phyloP scores from a whole-genome alignment of 768 basidiomycete species.

The Xerocomellus amylosporus region DNA sequence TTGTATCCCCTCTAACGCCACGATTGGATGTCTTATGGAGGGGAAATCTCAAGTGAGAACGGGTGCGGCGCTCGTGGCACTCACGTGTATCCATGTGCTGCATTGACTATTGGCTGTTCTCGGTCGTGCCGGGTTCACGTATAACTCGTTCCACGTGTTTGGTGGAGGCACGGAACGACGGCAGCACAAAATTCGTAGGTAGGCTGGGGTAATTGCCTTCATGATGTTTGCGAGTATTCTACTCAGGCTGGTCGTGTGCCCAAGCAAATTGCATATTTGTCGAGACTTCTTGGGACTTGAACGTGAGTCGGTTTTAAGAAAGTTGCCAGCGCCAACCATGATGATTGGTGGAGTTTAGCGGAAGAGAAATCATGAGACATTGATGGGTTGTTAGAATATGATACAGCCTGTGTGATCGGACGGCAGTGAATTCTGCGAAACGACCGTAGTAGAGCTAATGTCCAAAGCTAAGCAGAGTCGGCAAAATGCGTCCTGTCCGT shows the following conservation, averaged over 20 bases:
- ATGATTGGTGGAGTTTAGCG: background rate
- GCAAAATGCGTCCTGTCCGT: background rate
- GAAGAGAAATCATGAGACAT: background rate
- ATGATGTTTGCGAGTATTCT: background rate
- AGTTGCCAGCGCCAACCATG: background rate
- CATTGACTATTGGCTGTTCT: background rate
- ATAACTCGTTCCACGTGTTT: background rate
- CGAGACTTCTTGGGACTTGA: no score
- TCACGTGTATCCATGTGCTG: background rate
- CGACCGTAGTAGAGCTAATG: no score
- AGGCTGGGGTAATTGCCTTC: background rate
- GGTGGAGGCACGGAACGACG: background rate
- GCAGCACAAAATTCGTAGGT: background rate
- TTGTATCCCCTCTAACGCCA: conserved; percentile 23
- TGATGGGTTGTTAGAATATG: background rate
- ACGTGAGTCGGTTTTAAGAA: no score
- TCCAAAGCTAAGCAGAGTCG: no score
- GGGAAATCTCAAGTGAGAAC: background rate
- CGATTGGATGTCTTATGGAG: background rate
- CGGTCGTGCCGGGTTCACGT: background rate
- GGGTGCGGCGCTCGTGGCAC: background rate
- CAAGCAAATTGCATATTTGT: background rate
- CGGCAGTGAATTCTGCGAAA: background rate
- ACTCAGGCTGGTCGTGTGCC: background rate
- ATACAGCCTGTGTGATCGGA: no score